These are phyloP conservation scores for Aspergillaceae sp. DNA, from an alignment of 2,329 filamentous ascomycete species.

Conservation along the genomic window DNA sequence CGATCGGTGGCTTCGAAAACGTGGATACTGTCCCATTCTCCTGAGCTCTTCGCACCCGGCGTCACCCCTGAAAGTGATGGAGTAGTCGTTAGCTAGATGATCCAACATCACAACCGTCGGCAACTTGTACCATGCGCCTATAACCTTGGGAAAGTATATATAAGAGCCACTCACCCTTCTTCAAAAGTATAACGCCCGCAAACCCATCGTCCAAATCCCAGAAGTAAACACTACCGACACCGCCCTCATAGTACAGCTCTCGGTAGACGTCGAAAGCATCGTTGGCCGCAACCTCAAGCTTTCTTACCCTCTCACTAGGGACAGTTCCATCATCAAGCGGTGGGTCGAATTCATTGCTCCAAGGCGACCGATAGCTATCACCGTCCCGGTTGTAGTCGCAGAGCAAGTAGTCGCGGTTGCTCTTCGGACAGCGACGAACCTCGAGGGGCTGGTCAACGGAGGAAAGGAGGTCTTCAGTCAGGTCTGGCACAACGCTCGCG, in stretches of 20 bases:
- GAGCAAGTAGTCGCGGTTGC: constrained; percentile 89
- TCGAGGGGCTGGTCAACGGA: constrained; percentile 94
- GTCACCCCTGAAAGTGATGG: constrained; percentile 48
- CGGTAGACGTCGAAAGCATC: constrained; percentile 95
- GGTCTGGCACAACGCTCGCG: constrained; percentile 76
- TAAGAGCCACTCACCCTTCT: constrained; percentile 61
- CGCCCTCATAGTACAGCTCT: constrained; percentile 87
- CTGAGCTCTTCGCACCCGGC: constrained; percentile 59
- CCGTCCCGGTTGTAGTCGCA: constrained; percentile 99
- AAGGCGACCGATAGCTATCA: constrained; percentile 95
- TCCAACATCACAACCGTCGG: neutral
- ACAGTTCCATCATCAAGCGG: constrained; percentile 79
- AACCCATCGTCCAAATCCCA: constrained; percentile 99
- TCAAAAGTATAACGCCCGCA: constrained; percentile 87
- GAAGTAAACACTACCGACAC: constrained; percentile 91
- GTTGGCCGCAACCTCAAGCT: constrained; percentile 90
- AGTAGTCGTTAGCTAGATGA: constrained; percentile 4
- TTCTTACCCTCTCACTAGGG: constrained; percentile 80
- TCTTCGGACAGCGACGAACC: constrained; percentile 74
- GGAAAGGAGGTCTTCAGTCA: constrained; percentile 94
- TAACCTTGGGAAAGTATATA: no score
- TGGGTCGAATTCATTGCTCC: constrained; percentile 97
- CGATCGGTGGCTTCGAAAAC: constrained; percentile 95
- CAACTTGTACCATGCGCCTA: no score
- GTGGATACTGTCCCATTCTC: constrained; percentile 96